phyloP scores from a whole-genome alignment of 2,329 filamentous ascomycete species.

The Parastagonospora nodorum region DNA sequence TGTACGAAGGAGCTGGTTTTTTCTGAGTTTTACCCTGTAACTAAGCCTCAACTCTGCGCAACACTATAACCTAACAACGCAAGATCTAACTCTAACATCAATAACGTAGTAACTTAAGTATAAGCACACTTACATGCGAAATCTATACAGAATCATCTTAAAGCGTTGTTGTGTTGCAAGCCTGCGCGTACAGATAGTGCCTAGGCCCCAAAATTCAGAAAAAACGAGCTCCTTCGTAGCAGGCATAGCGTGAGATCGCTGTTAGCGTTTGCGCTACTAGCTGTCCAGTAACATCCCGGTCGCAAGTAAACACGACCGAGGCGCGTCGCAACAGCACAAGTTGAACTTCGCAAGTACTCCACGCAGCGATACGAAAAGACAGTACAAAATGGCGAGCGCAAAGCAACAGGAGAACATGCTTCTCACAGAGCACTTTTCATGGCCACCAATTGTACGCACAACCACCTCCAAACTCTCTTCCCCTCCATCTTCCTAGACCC shows the following conservation, averaged over 20 bases:
- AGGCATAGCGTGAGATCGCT: not conserved
- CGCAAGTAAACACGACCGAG: constrained; percentile 24
- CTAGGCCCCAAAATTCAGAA: not conserved
- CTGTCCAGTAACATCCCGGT: constrained; percentile 15
- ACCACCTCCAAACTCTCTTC: not conserved
- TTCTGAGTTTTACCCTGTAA: not conserved
- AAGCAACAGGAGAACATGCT: constrained; percentile 62
- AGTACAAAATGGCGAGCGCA: constrained; percentile 47
- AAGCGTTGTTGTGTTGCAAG: not conserved
- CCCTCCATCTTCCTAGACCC: not conserved
- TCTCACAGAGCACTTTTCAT: constrained; percentile 93
- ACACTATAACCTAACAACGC: too few relatives aligned
- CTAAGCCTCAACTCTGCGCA: not conserved
- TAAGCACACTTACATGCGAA: not conserved
- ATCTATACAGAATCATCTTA: not conserved
- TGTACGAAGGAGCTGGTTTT: not conserved
- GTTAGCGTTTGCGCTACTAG: constrained; percentile 3
- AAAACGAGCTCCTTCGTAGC: not conserved
- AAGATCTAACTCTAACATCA: too few relatives aligned
- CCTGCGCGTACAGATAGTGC: not conserved
- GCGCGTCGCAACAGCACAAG: constrained; percentile 26
- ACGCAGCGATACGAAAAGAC: not conserved
- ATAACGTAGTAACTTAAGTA: too few relatives aligned
- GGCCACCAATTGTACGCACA: constrained; percentile 79
- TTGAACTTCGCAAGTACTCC: constrained; percentile 11